Conservation (phyloP, 2,329 filamentous ascomycete genomes). For the Emergomyces africanus region DNA sequence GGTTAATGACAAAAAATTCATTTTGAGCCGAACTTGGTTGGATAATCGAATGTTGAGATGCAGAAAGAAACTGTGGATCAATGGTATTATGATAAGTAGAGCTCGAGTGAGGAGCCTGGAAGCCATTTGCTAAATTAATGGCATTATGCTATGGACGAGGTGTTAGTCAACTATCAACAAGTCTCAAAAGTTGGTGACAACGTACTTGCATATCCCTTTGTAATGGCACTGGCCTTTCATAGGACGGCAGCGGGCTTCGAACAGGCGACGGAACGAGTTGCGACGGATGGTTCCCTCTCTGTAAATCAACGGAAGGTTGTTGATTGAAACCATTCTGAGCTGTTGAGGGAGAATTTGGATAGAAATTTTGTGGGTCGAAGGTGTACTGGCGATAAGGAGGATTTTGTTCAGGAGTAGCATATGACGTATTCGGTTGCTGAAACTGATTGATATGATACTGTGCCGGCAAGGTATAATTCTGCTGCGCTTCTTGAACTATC, state of each 20-base stretch:
- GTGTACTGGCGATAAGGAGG: slow-evolving; percentile 21
- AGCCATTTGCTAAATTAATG: slow-evolving; percentile 22
- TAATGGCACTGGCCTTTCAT: slow-evolving; percentile 1
- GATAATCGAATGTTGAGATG: slow-evolving; percentile 13
- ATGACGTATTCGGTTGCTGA: slow-evolving; percentile 2
- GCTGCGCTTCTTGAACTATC: slow-evolving; percentile 5
- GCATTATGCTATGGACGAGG: slow-evolving; percentile 12
- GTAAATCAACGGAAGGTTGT: slow-evolving; percentile 5
- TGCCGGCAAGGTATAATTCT: slow-evolving; percentile 16
- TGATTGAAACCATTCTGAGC: slow-evolving; percentile 2
- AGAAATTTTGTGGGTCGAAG: slow-evolving; percentile 21
- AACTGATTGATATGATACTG: slow-evolving; percentile 18
- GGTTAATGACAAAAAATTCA: slow-evolving; percentile 11
- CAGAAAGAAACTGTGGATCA: slow-evolving; percentile 27
- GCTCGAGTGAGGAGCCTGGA: slow-evolving; percentile 12
- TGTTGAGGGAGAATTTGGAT: slow-evolving; percentile 9
- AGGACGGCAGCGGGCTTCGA: slow-evolving; percentile 1
- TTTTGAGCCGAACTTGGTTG: slow-evolving; percentile 5
- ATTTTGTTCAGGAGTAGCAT: slow-evolving; percentile 4
- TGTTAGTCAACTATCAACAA: background rate
- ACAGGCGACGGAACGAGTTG: background rate
- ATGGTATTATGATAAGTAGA: slow-evolving; percentile 25
- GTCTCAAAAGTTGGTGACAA: background rate
- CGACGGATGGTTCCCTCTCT: slow-evolving; percentile 3
- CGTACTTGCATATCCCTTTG: slow-evolving; percentile 5